Conservation (phyloP, 1,139 yeast genomes). For the Lodderomyces metapsilosis region DNA sequence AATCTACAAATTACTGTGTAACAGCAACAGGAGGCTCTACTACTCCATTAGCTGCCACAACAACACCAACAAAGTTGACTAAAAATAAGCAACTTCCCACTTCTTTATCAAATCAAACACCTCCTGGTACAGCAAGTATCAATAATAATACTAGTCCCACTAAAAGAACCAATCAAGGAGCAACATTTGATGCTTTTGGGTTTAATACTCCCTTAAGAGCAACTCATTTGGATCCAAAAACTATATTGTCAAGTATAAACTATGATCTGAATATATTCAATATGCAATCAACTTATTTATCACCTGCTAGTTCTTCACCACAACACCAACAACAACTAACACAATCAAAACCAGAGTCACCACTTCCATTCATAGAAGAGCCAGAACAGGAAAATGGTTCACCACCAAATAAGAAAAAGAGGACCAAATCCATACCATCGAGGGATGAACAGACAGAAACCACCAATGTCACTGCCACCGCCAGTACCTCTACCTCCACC, state of each 20-base stretch:
- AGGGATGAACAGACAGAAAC: not conserved
- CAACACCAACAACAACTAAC: conserved; percentile 18
- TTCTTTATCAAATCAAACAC: conserved; percentile 1
- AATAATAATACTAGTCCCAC: not conserved
- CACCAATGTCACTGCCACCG: not conserved
- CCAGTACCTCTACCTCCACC: not conserved
- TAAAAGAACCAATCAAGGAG: not conserved
- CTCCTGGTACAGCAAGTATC: conserved; percentile 2
- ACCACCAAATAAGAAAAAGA: conserved; percentile 17
- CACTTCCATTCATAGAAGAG: not conserved
- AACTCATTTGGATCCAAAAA: conserved; percentile 13
- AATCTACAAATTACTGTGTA: conserved; percentile 2
- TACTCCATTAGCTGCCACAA: conserved; percentile 5
- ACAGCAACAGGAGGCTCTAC: conserved; percentile 1
- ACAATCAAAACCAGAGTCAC: not conserved
- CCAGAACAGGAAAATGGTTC: conserved; percentile 9
- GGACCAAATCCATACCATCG: conserved; percentile 19
- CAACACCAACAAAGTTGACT: conserved; percentile 31
- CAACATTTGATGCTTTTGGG: not conserved
- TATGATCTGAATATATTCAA: conserved; percentile 8
- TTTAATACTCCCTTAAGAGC: conserved; percentile 12
- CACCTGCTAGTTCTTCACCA: conserved; percentile 54
- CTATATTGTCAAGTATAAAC: conserved; percentile 7
- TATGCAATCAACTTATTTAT: conserved; percentile 26
- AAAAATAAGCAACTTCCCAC: conserved; percentile 10